Evolutionary conservation across 202 grass and related monocot species (phyloP), one percentile per base, ranked within the genome.

Genomic region (Zizania palustris): DNA sequence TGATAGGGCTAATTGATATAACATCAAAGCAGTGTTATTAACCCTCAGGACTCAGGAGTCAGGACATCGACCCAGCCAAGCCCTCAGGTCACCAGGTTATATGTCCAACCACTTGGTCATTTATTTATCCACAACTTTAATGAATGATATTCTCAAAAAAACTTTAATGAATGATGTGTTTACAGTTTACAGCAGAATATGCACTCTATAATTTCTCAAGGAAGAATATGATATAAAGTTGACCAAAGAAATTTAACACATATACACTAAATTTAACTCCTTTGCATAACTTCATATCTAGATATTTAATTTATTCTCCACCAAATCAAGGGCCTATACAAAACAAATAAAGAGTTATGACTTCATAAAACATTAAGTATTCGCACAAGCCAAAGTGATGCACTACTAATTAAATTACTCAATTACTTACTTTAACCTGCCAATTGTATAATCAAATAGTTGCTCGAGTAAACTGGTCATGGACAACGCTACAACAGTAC

Each of bases 171-270:
- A 28, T 28, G 28, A 28, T 28, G 28, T 28, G 28, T 28, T 28
- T 28, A 45, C 46, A 65, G 28, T 28, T 28, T 28, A 45, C 46
- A 65, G 18, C 14, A 0, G 48, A 35, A 34, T 64, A 65, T 16
- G 21, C 1, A 4, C 28, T 10, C 39, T 56, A 22, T n/a, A 70
- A 72, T 44, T 70, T 28, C 28, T 28, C 28, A 28, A 28, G 43
- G 53, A 42, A 60, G 53, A 67, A 9, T 12, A 56, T 56, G 5
- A 59, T 65, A 72, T 44, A 71, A 71, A 71, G 36, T n/a, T 66
- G 34, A 57, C 60, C 34, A 82, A 58, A 58, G 16, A 45, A 82
- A 57, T 65, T 82, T n/a, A 46, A 82, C 41, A 73, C 5, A 39
- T 16, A 65, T 70, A 54, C 35, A 54, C 35, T 83, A 83, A 3